Percentiles rank a stretch among this genome's conserved stretches.
Conservation (phyloP, 257 asterid genomes). For the Gardenia jasminoides region DNA sequence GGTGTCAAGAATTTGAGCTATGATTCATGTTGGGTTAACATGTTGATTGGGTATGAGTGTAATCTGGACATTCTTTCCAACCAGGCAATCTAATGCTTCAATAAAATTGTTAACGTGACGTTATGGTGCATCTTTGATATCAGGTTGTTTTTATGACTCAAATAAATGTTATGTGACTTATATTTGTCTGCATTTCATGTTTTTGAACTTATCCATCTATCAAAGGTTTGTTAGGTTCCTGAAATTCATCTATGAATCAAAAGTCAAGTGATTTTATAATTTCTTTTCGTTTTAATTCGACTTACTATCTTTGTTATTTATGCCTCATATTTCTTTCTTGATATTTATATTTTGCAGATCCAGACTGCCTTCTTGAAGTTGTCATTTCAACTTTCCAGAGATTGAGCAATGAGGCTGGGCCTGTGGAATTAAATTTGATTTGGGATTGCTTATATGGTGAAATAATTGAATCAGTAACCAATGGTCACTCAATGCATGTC, state of each 20-base stretch:
- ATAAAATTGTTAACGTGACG: too few relatives aligned
- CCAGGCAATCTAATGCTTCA: too few relatives aligned
- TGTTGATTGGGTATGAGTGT: not conserved
- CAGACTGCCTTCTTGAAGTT: constrained; percentile 60
- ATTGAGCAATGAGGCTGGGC: constrained; percentile 58
- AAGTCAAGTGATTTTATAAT: not conserved
- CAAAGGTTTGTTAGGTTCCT: not conserved
- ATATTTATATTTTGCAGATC: constrained; percentile 41
- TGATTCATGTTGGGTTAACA: not conserved
- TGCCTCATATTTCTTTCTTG: not conserved
- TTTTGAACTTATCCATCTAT: not conserved
- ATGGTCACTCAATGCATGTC: constrained; percentile 41
- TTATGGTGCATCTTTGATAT: not conserved
- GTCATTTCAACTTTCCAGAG: constrained; percentile 54
- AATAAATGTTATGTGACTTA: too few relatives aligned
- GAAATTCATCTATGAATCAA: not conserved
- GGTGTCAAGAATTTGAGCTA: not conserved
- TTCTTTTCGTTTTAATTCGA: not conserved
- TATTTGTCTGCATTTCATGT: not conserved
- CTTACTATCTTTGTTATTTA: not conserved
- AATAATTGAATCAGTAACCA: constrained; percentile 43
- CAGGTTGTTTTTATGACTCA: not conserved
- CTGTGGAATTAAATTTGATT: constrained; percentile 43
- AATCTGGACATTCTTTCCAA: not conserved
- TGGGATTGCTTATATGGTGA: constrained; percentile 53